Evolutionary conservation across 1,139 yeast species (phyloP).

Genomic region (Yamadazyma dushanensis): DNA sequence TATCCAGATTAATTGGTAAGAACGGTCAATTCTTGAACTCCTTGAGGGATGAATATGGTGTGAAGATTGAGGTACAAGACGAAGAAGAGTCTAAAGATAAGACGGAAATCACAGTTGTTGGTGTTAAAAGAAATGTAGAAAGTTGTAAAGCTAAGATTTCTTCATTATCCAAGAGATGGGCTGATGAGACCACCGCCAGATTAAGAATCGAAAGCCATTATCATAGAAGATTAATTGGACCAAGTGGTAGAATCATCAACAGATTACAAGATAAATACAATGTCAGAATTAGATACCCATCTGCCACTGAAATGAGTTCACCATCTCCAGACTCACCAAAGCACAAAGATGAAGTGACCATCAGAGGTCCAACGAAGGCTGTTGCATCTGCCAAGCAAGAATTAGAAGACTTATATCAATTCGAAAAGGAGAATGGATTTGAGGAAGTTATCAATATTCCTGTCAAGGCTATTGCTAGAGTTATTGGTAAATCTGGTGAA

Average conservation of each 20-base stretch:
- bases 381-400: conserved; percentile 87
- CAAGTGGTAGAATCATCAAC: conserved; percentile 76
- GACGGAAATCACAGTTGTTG: conserved; percentile 64
- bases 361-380: conserved; percentile 91
- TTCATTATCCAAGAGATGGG: conserved; percentile 69
- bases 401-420: conserved; percentile 76
- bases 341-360: conserved; percentile 63
- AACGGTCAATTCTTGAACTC: conserved; percentile 74
- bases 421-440: conserved; percentile 85
- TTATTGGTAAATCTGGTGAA: conserved; percentile 90
- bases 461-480: conserved; percentile 68
- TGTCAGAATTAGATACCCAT: conserved; percentile 79
- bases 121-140: conserved; percentile 77
- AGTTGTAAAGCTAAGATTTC: conserved; percentile 64
- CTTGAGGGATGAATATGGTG: conserved; percentile 76
- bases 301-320: conserved; percentile 27
- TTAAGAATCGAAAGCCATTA: conserved; percentile 72
- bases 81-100: conserved; percentile 38
- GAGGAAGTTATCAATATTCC: conserved; percentile 66
- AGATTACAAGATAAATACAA: conserved; percentile 88
- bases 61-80: conserved; percentile 63
- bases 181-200: conserved; percentile 72
- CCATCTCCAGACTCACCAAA: conserved; percentile 37
- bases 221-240: conserved; percentile 84
- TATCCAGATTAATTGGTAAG: conserved; percentile 86